A percentile compares a stretch with the other conserved stretches of the same genome.
These are phyloP conservation scores for Nannizziopsis barbatae DNA, from an alignment of 2,329 filamentous ascomycete species.

Conservation along the genomic window DNA sequence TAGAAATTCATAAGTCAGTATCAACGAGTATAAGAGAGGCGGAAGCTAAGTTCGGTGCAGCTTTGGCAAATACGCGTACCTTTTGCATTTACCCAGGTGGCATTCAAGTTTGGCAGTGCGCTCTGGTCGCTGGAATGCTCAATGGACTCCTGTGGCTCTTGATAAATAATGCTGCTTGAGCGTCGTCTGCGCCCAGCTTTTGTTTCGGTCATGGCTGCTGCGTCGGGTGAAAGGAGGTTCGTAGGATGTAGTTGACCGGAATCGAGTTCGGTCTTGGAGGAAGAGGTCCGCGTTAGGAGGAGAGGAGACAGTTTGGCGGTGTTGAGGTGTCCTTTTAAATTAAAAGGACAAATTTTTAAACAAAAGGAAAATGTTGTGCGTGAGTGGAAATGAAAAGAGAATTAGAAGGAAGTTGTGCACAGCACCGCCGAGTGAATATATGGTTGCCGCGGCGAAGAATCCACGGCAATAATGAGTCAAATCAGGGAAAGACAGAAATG, in stretches of 20 bases:
- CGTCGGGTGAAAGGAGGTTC: conserved; percentile 43
- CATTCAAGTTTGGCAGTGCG: conserved; percentile 86
- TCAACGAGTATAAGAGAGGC: no score
- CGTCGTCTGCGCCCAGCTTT: conserved; percentile 71
- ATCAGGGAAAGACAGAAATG: not conserved
- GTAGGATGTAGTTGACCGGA: conserved; percentile 41
- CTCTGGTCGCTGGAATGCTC: conserved; percentile 97
- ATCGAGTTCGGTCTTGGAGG: conserved; percentile 76
- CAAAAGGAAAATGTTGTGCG: not conserved
- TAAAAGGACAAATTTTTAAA: not conserved
- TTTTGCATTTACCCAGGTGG: conserved; percentile 98
- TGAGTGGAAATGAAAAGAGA: not conserved
- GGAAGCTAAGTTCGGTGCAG: no score
- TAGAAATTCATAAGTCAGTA: not conserved
- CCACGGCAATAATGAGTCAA: not conserved
- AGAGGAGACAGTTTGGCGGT: conserved; percentile 97
- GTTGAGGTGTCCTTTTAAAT: conserved; percentile 35
- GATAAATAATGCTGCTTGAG: conserved; percentile 97
- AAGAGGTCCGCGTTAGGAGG: conserved; percentile 78
- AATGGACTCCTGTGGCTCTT: conserved; percentile 89
- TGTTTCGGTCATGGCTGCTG: conserved; percentile 52
- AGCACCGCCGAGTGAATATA: conserved; percentile 5
- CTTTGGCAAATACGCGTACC: conserved; percentile 46
- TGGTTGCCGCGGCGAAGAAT: not conserved
- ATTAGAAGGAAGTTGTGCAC: not conserved